Base-by-base conservation (phyloP, 2,329 filamentous ascomycete genomes). In the Pseudogymnoascus sp. region DNA sequence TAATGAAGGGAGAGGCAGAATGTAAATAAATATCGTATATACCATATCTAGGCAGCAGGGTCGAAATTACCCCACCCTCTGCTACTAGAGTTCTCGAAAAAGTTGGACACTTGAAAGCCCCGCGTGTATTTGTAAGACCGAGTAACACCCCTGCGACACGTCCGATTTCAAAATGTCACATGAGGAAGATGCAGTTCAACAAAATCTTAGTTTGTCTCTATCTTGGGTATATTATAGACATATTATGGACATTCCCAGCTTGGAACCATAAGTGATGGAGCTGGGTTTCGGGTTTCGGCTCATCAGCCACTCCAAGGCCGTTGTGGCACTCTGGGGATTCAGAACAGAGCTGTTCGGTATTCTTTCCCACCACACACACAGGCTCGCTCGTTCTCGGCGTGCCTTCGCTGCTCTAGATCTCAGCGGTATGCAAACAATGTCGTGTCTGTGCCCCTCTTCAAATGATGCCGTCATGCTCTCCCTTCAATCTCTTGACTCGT, bases 401-500 rank as follows among this genome's bases (percentile, higher is more conserved):
- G 28, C 50, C 50, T 14, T 56, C 50, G 50, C 28, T 35, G 50
- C 10, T 56, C n/a, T 21, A 5, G 28, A 7, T 56, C 50, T 33
- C 50, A 21, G 50, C 50, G 50, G 50, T 33, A 21, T 56, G 28
- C 28, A 56, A 8, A 14, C 28, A 18, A 18, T 21, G 23, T 33
- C 50, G 28, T 56, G 28, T 18, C 50, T 21, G 28, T 35, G 28
- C 14, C 50, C 28, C 28, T 56, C 16, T 18, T 56, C 50, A 56
- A 21, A 56, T 56, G 28, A 90, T 83, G 35, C 93, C 93, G 74
- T 99, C 93, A 65, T 85, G 89, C 76, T 99, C 95, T 68, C 94
- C 94, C 18, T 90, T 87, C 65, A 97, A 82, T 73, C 94, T 82
- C 78, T 96, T 86, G 10, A 97, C 92, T 62, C 95, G 86, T 77